Percentiles rank a stretch among this genome's conserved stretches.
Conservation (phyloP, 805 yeast genomes). For the Pichia insulana region DNA sequence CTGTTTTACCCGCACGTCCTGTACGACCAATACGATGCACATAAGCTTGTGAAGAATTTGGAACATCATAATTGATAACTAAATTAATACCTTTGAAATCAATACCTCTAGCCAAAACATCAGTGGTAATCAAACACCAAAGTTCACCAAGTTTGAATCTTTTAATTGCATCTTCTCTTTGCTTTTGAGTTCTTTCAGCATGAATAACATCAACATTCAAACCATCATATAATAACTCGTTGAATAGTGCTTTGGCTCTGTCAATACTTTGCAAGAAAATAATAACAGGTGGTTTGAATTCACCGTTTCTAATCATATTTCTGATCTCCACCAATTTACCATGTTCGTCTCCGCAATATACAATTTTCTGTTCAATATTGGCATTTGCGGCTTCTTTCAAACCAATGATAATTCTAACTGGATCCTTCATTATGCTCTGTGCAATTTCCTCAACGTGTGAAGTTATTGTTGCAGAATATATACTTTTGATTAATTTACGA, state of each 20-base stretch:
- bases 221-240: constrained; percentile 85
- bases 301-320: constrained; percentile 76
- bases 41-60: constrained; percentile 86
- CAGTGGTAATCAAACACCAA: constrained; percentile 96
- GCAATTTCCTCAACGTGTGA: constrained; percentile 89
- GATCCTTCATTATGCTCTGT: constrained; percentile 72
- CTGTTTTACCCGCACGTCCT: constrained; percentile 86
- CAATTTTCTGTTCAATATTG: constrained; percentile 72
- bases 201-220: constrained; percentile 93
- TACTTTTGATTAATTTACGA: constrained; percentile 52
- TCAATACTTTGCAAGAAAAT: constrained; percentile 86
- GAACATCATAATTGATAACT: constrained; percentile 94
- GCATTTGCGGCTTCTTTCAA: constrained; percentile 88
- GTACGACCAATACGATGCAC: constrained; percentile 98
- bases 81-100: constrained; percentile 93
- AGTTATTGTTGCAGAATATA: constrained; percentile 94
- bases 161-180: constrained; percentile 77
- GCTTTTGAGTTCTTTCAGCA: constrained; percentile 84
- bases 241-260: constrained; percentile 91
- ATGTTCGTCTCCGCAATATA: constrained; percentile 86
- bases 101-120: constrained; percentile 92
- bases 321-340: constrained; percentile 92
- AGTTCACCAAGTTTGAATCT: constrained; percentile 82
- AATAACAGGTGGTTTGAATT: constrained; percentile 85
- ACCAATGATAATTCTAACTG: constrained; percentile 82